Percentiles rank a stretch among this genome's conserved stretches.
Conservation (phyloP, 768 basidiomycete genomes). For the Leucocoprinus leucothites region DNA sequence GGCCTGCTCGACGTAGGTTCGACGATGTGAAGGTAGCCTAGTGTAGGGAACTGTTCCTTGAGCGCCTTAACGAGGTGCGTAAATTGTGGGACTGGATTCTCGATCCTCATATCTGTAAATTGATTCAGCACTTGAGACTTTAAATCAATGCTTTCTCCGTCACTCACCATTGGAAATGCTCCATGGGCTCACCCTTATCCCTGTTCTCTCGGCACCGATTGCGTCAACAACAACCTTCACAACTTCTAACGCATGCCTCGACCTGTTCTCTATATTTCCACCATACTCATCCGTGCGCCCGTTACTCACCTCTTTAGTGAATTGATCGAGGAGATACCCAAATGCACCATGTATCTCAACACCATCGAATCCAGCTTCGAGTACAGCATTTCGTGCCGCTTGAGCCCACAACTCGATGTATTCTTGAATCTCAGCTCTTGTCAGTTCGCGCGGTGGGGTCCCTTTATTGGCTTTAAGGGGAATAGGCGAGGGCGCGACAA, state of each 20-base stretch:
- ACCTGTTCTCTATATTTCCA: not conserved
- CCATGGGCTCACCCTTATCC: not conserved
- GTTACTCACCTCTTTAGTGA: constrained; percentile 52
- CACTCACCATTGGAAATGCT: not conserved
- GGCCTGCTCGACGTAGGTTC: too few relatives aligned
- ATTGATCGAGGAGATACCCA: constrained; percentile 50
- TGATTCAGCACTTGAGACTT: too few relatives aligned
- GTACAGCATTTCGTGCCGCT: constrained; percentile 49
- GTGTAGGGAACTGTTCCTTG: too few relatives aligned
- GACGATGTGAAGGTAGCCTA: too few relatives aligned
- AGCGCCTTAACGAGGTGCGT: too few relatives aligned
- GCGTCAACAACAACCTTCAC: not conserved
- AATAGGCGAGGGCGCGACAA: constrained; percentile 29
- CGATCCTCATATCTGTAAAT: constrained; percentile 12
- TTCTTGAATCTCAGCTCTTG: constrained; percentile 43
- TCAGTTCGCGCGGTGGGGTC: constrained; percentile 35
- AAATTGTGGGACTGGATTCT: constrained; percentile 17
- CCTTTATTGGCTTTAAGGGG: constrained; percentile 10
- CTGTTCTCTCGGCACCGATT: not conserved
- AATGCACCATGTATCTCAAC: constrained; percentile 39
- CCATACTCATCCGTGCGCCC: constrained; percentile 42
- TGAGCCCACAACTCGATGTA: constrained; percentile 44
- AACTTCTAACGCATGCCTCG: not conserved
- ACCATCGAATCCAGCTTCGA: constrained; percentile 66
- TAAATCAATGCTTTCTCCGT: too few relatives aligned